Conservation (phyloP, 2,329 filamentous ascomycete genomes). For the Cladophialophora yegresii region DNA sequence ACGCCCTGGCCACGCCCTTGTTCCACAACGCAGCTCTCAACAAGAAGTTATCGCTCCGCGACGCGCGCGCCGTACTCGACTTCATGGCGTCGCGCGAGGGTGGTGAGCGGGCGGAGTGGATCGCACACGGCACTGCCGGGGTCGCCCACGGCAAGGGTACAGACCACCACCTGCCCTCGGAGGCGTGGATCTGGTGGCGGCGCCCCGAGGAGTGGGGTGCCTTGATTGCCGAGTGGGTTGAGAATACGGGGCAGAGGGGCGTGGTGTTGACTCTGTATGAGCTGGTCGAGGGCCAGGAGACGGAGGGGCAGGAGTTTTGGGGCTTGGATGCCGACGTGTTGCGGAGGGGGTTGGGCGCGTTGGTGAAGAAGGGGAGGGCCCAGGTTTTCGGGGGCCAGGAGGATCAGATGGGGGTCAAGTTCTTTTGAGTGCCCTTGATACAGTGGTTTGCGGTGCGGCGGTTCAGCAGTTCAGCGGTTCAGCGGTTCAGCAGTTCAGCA, state of each 20-base stretch:
- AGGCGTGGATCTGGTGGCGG: slow-evolving; percentile 60
- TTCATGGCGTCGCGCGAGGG: slow-evolving; percentile 65
- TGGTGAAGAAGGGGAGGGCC: slow-evolving; percentile 88
- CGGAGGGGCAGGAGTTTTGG: slow-evolving; percentile 69
- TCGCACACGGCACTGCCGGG: too few relatives aligned
- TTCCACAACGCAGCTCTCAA: slow-evolving; percentile 54
- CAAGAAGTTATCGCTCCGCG: slow-evolving; percentile 53
- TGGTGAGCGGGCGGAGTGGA: slow-evolving; percentile 61
- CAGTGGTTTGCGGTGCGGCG: too few relatives aligned
- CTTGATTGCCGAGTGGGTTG: slow-evolving; percentile 75
- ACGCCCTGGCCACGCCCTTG: slow-evolving; percentile 60
- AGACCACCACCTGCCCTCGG: too few relatives aligned
- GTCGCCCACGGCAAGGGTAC: too few relatives aligned
- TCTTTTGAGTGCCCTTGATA: too few relatives aligned
- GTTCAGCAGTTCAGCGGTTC: too few relatives aligned
- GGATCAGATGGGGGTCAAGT: slow-evolving; percentile 90
- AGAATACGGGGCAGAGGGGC: slow-evolving; percentile 84
- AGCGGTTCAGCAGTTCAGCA: too few relatives aligned
- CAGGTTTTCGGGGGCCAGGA: slow-evolving; percentile 92
- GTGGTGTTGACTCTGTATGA: slow-evolving; percentile 91
- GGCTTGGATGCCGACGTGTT: slow-evolving; percentile 85
- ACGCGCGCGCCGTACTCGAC: slow-evolving; percentile 57
- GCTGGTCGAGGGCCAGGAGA: slow-evolving; percentile 81
- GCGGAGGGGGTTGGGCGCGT: slow-evolving; percentile 72
- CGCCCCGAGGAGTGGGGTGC: slow-evolving; percentile 88